A percentile compares a stretch with the other conserved stretches of the same genome.
Evolutionary conservation across 1,284 basidiomycete genomes (phyloP).

Genomic region (Ganoderma leucocontextum): DNA sequence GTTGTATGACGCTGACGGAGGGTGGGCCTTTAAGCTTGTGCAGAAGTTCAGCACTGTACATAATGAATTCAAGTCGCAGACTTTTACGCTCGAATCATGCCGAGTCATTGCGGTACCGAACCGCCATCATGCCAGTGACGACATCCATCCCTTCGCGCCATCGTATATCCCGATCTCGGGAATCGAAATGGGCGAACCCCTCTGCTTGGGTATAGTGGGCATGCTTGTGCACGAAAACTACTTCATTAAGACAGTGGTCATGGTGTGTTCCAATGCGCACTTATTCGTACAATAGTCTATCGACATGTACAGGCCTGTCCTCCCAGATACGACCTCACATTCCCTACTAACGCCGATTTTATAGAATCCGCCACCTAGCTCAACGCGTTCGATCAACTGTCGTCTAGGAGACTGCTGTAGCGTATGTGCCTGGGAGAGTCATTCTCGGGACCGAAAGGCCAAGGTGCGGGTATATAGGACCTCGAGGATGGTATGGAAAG

Average conservation of each 20-base stretch:
- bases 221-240: neutral
- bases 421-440: neutral
- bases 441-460: neutral
- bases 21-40: neutral
- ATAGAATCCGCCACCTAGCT: neutral
- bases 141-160: neutral
- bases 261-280: neutral
- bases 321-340: neutral
- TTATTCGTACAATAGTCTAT: neutral
- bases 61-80: neutral
- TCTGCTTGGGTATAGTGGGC: neutral
- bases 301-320: neutral
- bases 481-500: neutral
- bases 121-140: neutral
- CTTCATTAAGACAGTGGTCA: neutral
- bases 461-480: neutral
- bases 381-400: neutral
- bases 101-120: neutral
- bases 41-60: neutral
- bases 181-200: neutral
- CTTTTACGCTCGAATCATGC: neutral
- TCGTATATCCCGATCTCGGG: slow-evolving; percentile 7
- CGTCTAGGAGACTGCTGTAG: neutral
- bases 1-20: neutral
- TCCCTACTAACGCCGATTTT: neutral